Evolutionary conservation across 2,329 filamentous ascomycete species (phyloP).

Genomic region (Erysiphe pulchra): DNA sequence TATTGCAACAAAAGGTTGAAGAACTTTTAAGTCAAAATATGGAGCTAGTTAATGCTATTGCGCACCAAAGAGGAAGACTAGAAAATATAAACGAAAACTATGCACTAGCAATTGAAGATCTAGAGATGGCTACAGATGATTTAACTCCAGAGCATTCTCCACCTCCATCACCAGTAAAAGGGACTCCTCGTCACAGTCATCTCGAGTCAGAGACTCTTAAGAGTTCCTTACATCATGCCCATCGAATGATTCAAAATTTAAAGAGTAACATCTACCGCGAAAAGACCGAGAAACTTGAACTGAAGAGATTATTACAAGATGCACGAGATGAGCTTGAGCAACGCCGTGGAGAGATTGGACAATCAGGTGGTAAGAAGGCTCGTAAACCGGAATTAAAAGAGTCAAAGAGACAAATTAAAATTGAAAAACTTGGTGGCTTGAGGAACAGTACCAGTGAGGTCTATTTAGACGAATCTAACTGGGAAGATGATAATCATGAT

Average conservation of each 20-base stretch:
- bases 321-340: slow-evolving; percentile 72
- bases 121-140: slow-evolving; percentile 39
- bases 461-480: slow-evolving; percentile 55
- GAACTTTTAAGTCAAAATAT: slow-evolving; percentile 75
- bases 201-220: slow-evolving; percentile 92
- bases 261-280: slow-evolving; percentile 89
- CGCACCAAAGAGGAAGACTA: slow-evolving; percentile 41
- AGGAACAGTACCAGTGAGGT: slow-evolving; percentile 57
- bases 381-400: slow-evolving; percentile 37
- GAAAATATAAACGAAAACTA: slow-evolving; percentile 36
- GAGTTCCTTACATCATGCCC: slow-evolving; percentile 79
- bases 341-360: slow-evolving; percentile 23
- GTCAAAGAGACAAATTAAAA: slow-evolving; percentile 46
- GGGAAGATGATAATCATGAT: slow-evolving; percentile 47
- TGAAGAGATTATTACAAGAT: slow-evolving; percentile 86
- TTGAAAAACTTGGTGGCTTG: slow-evolving; percentile 48
- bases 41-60: slow-evolving; percentile 65
- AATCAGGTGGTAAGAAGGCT: slow-evolving; percentile 28
- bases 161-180: slow-evolving; percentile 71
- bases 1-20: slow-evolving; percentile 63
- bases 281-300: slow-evolving; percentile 93
- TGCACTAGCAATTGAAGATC: slow-evolving; percentile 32
- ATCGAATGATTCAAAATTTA: slow-evolving; percentile 87
- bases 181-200: slow-evolving; percentile 68
- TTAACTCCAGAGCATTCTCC: slow-evolving; percentile 74